Conservation (phyloP, 75 land plant species). For the Pinus albicaulis region DNA sequence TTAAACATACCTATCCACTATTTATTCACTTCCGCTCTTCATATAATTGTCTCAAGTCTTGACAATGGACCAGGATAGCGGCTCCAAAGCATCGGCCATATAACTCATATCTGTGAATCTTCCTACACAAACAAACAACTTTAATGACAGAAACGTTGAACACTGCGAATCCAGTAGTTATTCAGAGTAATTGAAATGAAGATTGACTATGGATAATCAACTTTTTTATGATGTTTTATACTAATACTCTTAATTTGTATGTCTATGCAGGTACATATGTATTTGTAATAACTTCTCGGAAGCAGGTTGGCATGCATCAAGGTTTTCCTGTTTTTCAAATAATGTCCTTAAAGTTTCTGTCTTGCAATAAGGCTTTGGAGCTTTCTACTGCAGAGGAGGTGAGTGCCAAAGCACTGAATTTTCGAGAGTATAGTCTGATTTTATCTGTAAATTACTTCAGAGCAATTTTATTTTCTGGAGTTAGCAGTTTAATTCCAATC, state of each 20-base stretch:
- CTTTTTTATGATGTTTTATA: background rate
- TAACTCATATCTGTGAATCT: too few relatives aligned
- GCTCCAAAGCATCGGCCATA: too few relatives aligned
- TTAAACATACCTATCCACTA: too few relatives aligned
- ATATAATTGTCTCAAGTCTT: too few relatives aligned
- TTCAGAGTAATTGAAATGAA: background rate
- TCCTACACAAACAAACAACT: too few relatives aligned
- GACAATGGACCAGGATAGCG: too few relatives aligned
- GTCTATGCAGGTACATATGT: conserved; percentile 54
- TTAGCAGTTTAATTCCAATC: background rate
- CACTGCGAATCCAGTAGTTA: background rate
- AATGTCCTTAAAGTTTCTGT: conserved; percentile 56
- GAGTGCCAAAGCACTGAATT: conserved; percentile 4
- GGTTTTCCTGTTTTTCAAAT: conserved; percentile 58
- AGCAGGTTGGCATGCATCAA: conserved; percentile 58
- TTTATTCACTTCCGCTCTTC: too few relatives aligned
- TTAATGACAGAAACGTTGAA: too few relatives aligned
- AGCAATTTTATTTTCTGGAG: background rate
- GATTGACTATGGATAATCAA: background rate
- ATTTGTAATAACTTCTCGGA: conserved; percentile 65
- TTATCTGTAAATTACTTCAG: background rate
- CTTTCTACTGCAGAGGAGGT: conserved; percentile 62
- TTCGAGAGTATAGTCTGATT: background rate
- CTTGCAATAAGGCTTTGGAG: conserved; percentile 63
- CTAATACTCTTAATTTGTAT: too few relatives aligned